Evolutionary conservation across 768 basidiomycete genomes (phyloP).

Genomic region (Lyophyllum decastes): DNA sequence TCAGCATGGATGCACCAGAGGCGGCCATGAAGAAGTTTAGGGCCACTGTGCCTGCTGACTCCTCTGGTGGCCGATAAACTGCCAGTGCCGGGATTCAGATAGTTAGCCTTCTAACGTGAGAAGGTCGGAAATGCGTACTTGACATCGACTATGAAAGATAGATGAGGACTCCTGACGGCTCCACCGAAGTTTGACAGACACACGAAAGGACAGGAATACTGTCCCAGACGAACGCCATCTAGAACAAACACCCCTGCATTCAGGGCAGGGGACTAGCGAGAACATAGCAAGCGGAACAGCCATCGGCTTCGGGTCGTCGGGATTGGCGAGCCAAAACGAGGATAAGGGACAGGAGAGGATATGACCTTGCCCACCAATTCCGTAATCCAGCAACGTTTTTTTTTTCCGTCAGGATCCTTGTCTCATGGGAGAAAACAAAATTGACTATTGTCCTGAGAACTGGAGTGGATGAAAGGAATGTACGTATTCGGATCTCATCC

Average conservation of each 20-base stretch:
- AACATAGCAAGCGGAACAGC: not conserved
- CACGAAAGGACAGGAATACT: not conserved
- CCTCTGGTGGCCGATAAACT: not conserved
- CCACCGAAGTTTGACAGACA: not conserved
- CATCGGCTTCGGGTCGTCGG: not conserved
- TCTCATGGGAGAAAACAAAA: not conserved
- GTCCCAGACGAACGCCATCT: not conserved
- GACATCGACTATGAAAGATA: not conserved
- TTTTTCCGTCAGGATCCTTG: not conserved
- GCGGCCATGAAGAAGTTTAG: not conserved
- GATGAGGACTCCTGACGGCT: not conserved
- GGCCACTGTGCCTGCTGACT: not conserved
- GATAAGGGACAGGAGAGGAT: not conserved
- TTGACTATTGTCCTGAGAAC: not conserved
- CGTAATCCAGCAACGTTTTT: not conserved
- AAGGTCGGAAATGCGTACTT: not conserved
- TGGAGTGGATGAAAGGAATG: not conserved
- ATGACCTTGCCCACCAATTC: not conserved
- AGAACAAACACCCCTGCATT: not conserved
- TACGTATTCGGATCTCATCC: not conserved
- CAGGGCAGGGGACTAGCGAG: not conserved
- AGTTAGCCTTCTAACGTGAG: not conserved
- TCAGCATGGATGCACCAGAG: not conserved
- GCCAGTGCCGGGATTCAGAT: not conserved
- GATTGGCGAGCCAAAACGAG: not conserved